Evolutionary conservation across 495 filamentous ascomycete species (phyloP).

Genomic region (Daldinia caldariorum): DNA sequence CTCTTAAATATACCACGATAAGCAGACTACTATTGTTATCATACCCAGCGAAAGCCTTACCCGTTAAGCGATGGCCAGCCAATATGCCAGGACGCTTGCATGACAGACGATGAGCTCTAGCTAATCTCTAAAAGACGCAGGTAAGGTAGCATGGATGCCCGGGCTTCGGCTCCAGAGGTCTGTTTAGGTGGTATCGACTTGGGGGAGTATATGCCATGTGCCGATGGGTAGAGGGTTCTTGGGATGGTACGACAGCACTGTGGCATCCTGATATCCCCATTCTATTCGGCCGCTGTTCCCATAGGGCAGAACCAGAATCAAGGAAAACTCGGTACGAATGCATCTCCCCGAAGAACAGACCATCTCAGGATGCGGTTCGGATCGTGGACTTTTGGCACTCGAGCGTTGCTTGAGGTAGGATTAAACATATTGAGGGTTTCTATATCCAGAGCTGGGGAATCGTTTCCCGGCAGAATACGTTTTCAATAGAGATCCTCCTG

Average conservation of each 20-base stretch:
- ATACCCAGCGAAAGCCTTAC: slow-evolving; percentile 7
- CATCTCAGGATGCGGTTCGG: slow-evolving; percentile 29
- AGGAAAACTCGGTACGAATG: slow-evolving; percentile 27
- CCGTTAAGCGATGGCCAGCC: slow-evolving; percentile 1
- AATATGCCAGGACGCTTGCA: slow-evolving; percentile 15
- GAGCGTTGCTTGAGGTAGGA: slow-evolving; percentile 23
- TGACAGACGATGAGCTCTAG: slow-evolving; percentile 16
- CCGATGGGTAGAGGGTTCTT: slow-evolving; percentile 19
- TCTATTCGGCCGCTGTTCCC: slow-evolving; percentile 17
- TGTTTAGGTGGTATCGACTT: slow-evolving; percentile 14
- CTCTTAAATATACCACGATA: slow-evolving; percentile 17
- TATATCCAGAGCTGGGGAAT: slow-evolving; percentile 32
- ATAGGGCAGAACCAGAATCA: slow-evolving; percentile 36
- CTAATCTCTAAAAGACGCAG: slow-evolving; percentile 5
- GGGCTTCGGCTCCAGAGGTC: slow-evolving; percentile 13
- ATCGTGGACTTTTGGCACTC: slow-evolving; percentile 18
- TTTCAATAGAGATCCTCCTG: slow-evolving; percentile 37
- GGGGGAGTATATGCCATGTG: slow-evolving; percentile 33
- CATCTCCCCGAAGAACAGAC: slow-evolving; percentile 30
- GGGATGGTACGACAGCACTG: slow-evolving; percentile 25
- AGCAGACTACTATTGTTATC: slow-evolving; percentile 17
- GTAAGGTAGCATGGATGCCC: slow-evolving; percentile 9
- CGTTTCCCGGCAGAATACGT: slow-evolving; percentile 21
- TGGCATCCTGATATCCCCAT: slow-evolving; percentile 26
- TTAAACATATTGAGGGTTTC: slow-evolving; percentile 25